Percentiles rank a stretch among this genome's conserved stretches.
Conservation (phyloP, 148 eudicot genomes). For the Chenopodium quinoa region DNA sequence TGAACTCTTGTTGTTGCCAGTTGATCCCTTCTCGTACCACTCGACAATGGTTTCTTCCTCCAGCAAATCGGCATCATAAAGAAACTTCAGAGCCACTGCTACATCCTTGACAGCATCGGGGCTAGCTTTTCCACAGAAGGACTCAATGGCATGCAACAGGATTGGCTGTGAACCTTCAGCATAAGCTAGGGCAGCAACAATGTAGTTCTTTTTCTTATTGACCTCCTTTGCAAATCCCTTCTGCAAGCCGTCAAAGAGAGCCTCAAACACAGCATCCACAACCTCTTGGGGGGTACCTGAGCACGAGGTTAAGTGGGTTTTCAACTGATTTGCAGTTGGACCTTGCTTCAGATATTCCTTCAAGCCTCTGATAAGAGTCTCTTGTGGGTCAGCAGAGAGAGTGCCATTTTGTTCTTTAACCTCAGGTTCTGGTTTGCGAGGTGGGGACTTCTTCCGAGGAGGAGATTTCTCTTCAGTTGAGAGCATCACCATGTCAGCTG, state of each 20-base stretch:
- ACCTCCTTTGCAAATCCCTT: slow-evolving; percentile 62
- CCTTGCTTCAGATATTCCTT: slow-evolving; percentile 46
- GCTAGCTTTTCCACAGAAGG: slow-evolving; percentile 48
- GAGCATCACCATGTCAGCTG: slow-evolving; percentile 85
- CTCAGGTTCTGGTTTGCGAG: slow-evolving; percentile 29
- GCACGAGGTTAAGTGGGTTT: slow-evolving; percentile 41
- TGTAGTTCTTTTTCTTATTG: slow-evolving; percentile 48
- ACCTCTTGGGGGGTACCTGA: slow-evolving; percentile 50
- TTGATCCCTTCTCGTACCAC: slow-evolving; percentile 61
- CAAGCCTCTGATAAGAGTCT: slow-evolving; percentile 38
- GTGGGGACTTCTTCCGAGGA: slow-evolving; percentile 41
- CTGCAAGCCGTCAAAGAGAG: slow-evolving; percentile 47
- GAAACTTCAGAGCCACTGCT: slow-evolving; percentile 57
- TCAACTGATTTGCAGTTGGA: slow-evolving; percentile 45
- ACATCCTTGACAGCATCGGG: slow-evolving; percentile 68
- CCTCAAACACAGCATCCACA: slow-evolving; percentile 50
- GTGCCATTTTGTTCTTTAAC: slow-evolving; percentile 20
- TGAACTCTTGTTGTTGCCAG: slow-evolving; percentile 43
- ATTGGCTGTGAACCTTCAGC: slow-evolving; percentile 50
- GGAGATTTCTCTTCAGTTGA: slow-evolving; percentile 52
- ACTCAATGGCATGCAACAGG: slow-evolving; percentile 55
- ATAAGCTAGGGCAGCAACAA: slow-evolving; percentile 39
- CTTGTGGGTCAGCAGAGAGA: slow-evolving; percentile 18
- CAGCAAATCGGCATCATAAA: slow-evolving; percentile 65
- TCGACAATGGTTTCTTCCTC: slow-evolving; percentile 60